Evolutionary conservation across 2,329 filamentous ascomycete genomes (phyloP).

Genomic region (Paracoccidioides brasiliensis): DNA sequence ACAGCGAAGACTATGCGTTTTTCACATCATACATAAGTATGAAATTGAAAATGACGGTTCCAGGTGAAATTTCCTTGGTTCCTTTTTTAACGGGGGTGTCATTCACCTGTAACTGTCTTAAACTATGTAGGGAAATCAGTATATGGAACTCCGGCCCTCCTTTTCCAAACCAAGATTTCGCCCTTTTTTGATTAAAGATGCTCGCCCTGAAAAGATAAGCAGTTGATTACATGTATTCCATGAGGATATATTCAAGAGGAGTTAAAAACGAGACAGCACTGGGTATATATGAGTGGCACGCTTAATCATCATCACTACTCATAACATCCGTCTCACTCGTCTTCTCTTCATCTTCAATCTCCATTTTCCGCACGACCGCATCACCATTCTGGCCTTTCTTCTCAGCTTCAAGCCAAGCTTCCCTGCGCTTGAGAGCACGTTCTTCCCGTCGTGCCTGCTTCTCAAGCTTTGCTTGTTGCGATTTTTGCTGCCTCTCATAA

Average conservation of each 20-base stretch:
- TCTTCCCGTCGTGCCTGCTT: conserved; percentile 28
- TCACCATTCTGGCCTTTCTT: conserved; percentile 32
- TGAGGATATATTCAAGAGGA: not conserved
- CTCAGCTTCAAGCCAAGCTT: conserved; percentile 34
- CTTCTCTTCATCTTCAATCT: conserved; percentile 21
- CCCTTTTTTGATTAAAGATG: not conserved
- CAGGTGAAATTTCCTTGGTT: too few species aligned
- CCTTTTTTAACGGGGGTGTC: not conserved
- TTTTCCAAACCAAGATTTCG: too few species aligned
- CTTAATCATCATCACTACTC: conserved; percentile 19
- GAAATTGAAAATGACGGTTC: too few species aligned
- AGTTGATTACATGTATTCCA: too few species aligned
- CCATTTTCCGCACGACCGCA: conserved; percentile 26
- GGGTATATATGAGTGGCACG: not conserved
- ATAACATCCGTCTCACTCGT: conserved; percentile 26
- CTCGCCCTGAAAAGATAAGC: not conserved
- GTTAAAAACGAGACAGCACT: not conserved
- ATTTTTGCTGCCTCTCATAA: conserved; percentile 26
- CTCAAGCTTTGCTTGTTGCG: conserved; percentile 20
- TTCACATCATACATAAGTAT: too few species aligned
- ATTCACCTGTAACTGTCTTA: not conserved
- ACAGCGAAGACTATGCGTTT: not conserved
- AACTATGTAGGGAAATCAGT: not conserved
- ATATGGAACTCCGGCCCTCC: not conserved
- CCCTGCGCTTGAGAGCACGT: conserved; percentile 26